Base-by-base conservation (phyloP, 208 protist genomes). In the Trypanosoma melophagium region DNA sequence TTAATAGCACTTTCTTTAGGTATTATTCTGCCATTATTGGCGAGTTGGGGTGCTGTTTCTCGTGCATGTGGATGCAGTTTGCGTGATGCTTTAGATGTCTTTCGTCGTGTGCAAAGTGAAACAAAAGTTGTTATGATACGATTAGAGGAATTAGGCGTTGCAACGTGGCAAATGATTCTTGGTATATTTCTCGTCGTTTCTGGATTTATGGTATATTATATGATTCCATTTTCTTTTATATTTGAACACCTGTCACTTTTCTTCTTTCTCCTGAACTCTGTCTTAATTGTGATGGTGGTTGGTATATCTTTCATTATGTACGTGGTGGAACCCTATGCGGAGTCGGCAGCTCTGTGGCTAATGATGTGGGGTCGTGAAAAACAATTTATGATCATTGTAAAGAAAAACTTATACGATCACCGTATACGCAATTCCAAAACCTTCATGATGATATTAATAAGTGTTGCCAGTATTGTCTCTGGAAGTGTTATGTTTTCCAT, bases 161-260 rank as follows among this genome's bases (percentile, higher is more conserved):
- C 67, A 19, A 77, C 74, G 40, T 95, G 82, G 86, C 90, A 91
- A 65, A 75, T 87, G 22, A 42, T 78, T 17, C 54, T 98, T 13
- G 80, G 85, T 19, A 35, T 86, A 14, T 92, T 90, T 50, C 81
- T 93, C 35, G 81, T 98, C 1, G 51, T 92, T 0, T 67, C 86
- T 19, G 97, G 97, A 19, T 98, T 99, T 71, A 72, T 96, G 3
- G 79, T 98, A 0, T 98, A 98, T 85, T 99, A 98, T 71, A 14
- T 98, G 0, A 80, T 98, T 58, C 97, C 97, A 14, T 79, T 88
- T 19, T 68, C 90, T 41, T 98, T 99, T 65, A 84, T 95, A 14
- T 98, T 94, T 66, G 61, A 82, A 25, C 86, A 98, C 57, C 72
- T 94, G 38, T 38, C 71, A 38, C 58, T 98, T 16, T 98, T 99